Evolutionary conservation across 192 early-diverging fungal species (phyloP), one percentile per base, ranked within the genome.

Genomic region (Coemansia sp.): DNA sequence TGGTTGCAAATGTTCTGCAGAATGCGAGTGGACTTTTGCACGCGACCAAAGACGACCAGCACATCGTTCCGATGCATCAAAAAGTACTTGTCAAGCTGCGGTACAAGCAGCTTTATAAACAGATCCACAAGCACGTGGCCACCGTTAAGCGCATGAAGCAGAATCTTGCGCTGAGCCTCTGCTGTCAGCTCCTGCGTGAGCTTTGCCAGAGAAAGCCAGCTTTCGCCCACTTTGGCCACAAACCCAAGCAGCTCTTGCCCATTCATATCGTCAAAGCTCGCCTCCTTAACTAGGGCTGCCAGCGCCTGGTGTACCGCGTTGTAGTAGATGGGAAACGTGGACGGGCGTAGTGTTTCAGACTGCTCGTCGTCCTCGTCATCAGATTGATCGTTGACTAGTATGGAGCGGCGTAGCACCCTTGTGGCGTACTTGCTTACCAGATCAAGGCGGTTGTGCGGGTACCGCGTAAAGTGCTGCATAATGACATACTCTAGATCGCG

Each of bases 1-100:
- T 94, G 91, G 41, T 86, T 87, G 62, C 92, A 94, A 19, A 94
- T 87, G 61, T 72, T 86, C 84, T 94, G 86, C 41, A 74, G 39
- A 4, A 69, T 75, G 1, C 83, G 75, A 9, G 83, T 85, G 42
- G 73, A 73, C 45, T 80, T 77, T 63, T 81, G 83, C 61, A 85
- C 70, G 1, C 71, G 61, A 2, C 32, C 41, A 21, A 85, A 67
- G 4, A 85, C 61, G 6, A 58, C 40, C 32, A 77, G 42, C 5
- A 76, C 60, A 5, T 42, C 45, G 60, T 74, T 68, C 26, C 70
- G 60, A 51, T 78, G 71, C 3, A 47, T 15, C 6, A 80, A 65
- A 36, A 85, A 78, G 37, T 70, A 61, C 9, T 43, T 49, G 59
- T 78, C 83, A 4, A 85, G 65, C 3, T 43, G 61, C 22, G 76